Base-by-base conservation (phyloP, 2,329 filamentous ascomycete genomes). In the Hypoxylon sp. region DNA sequence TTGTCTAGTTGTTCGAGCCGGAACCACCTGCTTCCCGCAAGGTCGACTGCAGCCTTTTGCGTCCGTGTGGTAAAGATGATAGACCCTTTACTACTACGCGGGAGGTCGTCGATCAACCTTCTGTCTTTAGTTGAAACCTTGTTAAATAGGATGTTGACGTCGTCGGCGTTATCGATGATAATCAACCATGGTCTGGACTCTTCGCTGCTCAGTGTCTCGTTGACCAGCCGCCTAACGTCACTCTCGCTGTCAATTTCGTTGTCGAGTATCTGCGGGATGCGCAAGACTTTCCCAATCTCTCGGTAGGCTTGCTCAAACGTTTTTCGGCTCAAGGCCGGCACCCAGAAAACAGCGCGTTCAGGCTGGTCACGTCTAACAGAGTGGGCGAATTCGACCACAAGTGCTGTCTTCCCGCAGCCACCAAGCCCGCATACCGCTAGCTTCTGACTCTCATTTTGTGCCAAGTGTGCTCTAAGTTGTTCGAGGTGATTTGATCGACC, bases 141-240 rank as follows among this genome's bases (percentile, higher is more conserved):
- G 26, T 26, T 26, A 17, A 74, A 72, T 46, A 78, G 54, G 9
- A 79, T 37, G 5, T 76, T 67, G 9, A 61, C 59, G 26, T 84
- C 78, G 37, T 85, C 83, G 0, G 79, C 80, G 62, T 84, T 85
- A 53, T 83, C 80, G 5, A 84, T 67, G 1, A 84, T 72, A 0
- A 84, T 68, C 39, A 84, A 71, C 82, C 80, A 84, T 35, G 66
- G 74, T 5, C 79, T 77, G 0, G 73, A 60, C 3, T 53, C 61
- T n/a, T 74, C 68, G 0, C 74, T 77, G 44, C 66, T 74, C 0
- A 82, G 71, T 19, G 78, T 69, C 3, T 57, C 51, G 11, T 87
- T 82, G 72, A 92, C 88, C 79, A 88, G 84, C 71, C 90, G 87
- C 59, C 86, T 85, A 39, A 89, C 74, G 67, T 92, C 90, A 5